Base-by-base conservation (phyloP, 116 monocot genomes). In the Iris pallida region DNA sequence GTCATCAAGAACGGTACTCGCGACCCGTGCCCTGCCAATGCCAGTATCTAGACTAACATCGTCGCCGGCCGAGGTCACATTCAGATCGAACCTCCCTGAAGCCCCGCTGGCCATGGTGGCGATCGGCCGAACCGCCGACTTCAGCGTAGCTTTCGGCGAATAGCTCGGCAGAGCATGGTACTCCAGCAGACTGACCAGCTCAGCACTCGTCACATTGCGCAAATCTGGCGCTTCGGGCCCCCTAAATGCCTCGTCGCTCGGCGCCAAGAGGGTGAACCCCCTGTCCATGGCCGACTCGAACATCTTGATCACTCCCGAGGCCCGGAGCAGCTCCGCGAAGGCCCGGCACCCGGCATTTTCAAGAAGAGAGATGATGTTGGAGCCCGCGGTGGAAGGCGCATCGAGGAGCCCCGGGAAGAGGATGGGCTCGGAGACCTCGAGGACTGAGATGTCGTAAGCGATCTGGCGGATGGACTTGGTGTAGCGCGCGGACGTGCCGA, bases 321-420 rank as follows among this genome's bases (percentile, higher is more conserved):
- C 69, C 5, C 86, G 83, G 76, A 92, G 41, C 14, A 93, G 75
- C 0, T 79, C 68, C 4, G 92, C 86, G 75, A 93, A 93, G n/a
- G 82, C 80, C 73, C 80, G 86, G 77, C 93, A 93, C 6, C 93
- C 93, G 49, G 93, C 89, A 53, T 89, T 89, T 66, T 83, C 83
- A 5, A 93, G 78, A 11, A 93, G 75, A 5, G 69, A 79, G 45
- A 82, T 93, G 53, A 93, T 71, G 68, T 93, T 89, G 57, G 81
- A 48, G 53, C 61, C 55, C 10, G 72, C n/a, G n/a, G 59, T 62
- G 0, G 80, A 51, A 5, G 84, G 70, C 8, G 76, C 78, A 56
- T 89, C 89, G 65, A 93, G 74, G 42, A 93, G 78, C 16, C 93
- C 93, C 7, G 83, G 68, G 82, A 75, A 93, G 63, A 76, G 65